A percentile compares a stretch with the other conserved stretches of the same genome.
Conservation (phyloP, 805 yeast species). For the Lipomyces starkeyi region DNA sequence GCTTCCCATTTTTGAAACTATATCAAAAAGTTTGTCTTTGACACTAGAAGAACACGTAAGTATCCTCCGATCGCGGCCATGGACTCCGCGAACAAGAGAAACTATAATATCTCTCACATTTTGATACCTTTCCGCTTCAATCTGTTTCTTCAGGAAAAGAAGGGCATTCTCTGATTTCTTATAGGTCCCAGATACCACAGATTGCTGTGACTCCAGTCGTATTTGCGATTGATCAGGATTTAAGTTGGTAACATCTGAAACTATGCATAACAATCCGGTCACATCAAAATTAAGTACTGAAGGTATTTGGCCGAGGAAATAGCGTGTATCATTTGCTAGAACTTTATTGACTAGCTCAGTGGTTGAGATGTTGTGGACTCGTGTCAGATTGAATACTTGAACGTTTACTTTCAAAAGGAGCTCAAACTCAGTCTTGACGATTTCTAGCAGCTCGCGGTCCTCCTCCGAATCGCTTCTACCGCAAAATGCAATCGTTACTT, state of each 20-base stretch:
- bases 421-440: conserved; percentile 2
- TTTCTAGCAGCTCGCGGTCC: conserved; percentile 4
- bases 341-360: not conserved
- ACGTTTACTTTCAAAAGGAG: conserved; percentile 2
- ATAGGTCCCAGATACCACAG: conserved; percentile 9
- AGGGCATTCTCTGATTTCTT: conserved; percentile 30
- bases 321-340: conserved; percentile 13
- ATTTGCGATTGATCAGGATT: conserved; percentile 7
- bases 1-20: conserved; percentile 30
- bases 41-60: conserved; percentile 17
- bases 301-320: conserved; percentile 20
- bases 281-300: conserved; percentile 26
- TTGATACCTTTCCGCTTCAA: conserved; percentile 18
- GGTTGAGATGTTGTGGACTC: not conserved
- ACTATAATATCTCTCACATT: conserved; percentile 8
- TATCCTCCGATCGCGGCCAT: not conserved
- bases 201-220: conserved; percentile 14
- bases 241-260: conserved; percentile 30
- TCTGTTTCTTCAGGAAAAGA: conserved; percentile 23
- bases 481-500: conserved; percentile 9
- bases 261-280: conserved; percentile 22
- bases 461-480: not conserved
- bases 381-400: not conserved
- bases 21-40: conserved; percentile 19
- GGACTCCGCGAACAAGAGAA: not conserved